Base-by-base conservation (phyloP, 129 eudicot species). In the Calendula officinalis region DNA sequence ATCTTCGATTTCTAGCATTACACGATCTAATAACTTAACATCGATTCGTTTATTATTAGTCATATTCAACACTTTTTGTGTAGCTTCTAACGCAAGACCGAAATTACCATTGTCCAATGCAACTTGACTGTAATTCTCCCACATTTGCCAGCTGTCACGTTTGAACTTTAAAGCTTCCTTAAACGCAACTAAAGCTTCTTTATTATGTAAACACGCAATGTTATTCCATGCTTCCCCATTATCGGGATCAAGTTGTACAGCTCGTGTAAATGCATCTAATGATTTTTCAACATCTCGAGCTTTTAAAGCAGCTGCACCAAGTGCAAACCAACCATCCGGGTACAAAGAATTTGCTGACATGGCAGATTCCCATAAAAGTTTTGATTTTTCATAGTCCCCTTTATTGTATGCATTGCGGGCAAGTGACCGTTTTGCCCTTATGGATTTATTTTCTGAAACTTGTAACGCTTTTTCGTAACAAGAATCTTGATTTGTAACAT, bases 151-250 rank as follows among this genome's bases (percentile, higher is more conserved):
- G 84, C 92, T 94, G 57, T 86, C 82, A 34, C 99, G 73, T 75
- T 88, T 88, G 78, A 82, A 84, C 79, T 94, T 94, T 59, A 94
- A 60, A 30, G 99, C 99, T 77, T 94, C 99, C 70, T 80, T 94
- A 48, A 94, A 88, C 3, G 99, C 95, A 68, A 94, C 74, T 53
- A 86, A 73, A 30, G 99, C 81, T 78, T 94, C 92, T 72, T 82
- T 84, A 66, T 55, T 85, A 66, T 88, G 99, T 76, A 94, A 70
- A 55, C 95, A 94, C 34, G 99, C 99, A 35, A 94, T 77, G 61
- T 94, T 94, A 69, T 89, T 88, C 99, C 99, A 94, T 38, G 99
- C 97, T 81, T 94, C 99, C 54, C 96, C 96, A 56, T 88, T 85
- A 48, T 88, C 97, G 8, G 99, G 99, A 80, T 94, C 99, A 33